Conservation (phyloP, 2,329 filamentous ascomycete species). For the Phaeoacremonium minimum region DNA sequence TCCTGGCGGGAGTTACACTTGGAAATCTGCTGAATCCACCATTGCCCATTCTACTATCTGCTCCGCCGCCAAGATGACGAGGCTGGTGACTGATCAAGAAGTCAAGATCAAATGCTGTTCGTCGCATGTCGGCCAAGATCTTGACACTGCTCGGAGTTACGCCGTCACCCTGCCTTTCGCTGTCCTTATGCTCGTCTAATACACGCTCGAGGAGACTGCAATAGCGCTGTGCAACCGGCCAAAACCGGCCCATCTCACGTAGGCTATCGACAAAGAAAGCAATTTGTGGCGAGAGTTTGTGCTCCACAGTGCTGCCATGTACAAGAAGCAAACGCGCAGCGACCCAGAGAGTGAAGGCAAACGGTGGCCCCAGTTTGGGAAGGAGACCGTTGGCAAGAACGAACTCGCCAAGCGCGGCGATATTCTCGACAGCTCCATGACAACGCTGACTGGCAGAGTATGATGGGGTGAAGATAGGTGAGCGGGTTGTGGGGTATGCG, state of each 20-base stretch:
- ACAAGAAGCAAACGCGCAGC: conserved; percentile 82
- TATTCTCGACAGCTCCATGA: conserved; percentile 76
- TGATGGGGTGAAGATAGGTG: conserved; percentile 83
- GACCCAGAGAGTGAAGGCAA: conserved; percentile 91
- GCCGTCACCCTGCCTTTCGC: conserved; percentile 68
- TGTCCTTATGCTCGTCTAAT: conserved; percentile 80
- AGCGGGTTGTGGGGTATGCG: conserved; percentile 85
- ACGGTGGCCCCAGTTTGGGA: conserved; percentile 79
- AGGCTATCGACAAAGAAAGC: conserved; percentile 79
- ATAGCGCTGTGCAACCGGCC: conserved; percentile 83
- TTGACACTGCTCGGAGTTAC: conserved; percentile 78
- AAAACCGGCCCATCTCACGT: conserved; percentile 74
- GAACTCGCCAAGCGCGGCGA: conserved; percentile 73
- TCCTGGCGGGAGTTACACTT: conserved; percentile 57
- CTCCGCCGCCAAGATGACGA: conserved; percentile 26
- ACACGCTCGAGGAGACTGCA: conserved; percentile 75
- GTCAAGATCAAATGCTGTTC: conserved; percentile 86
- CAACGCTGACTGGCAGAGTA: conserved; percentile 83
- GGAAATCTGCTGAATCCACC: conserved; percentile 35
- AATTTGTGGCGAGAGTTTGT: conserved; percentile 69
- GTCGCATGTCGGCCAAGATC: conserved; percentile 86
- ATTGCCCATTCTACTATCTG: conserved; percentile 1
- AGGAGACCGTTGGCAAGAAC: conserved; percentile 72
- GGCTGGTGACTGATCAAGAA: conserved; percentile 85
- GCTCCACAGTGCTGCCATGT: conserved; percentile 85